Percentiles rank a stretch among this genome's conserved stretches.
Conservation (phyloP, 106 monocot genomes). For the Allium sativum region DNA sequence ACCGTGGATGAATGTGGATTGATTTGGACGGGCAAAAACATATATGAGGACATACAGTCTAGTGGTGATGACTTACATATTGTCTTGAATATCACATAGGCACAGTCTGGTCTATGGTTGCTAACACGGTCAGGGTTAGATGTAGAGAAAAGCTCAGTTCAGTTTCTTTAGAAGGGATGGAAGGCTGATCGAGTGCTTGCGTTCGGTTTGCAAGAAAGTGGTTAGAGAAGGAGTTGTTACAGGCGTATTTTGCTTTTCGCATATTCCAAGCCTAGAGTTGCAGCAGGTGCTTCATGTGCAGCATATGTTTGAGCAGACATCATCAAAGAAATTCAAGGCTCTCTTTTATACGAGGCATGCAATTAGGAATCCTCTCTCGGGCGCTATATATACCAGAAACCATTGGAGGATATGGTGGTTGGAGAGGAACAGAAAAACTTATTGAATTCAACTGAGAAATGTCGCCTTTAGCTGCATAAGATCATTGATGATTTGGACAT, state of each 20-base stretch:
- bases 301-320: conserved; percentile 43
- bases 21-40: no score
- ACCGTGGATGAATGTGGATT: no score
- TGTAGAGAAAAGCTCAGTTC: conserved; percentile 57
- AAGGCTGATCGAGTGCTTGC: conserved; percentile 53
- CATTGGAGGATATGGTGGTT: conserved; percentile 50
- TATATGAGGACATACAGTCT: no score
- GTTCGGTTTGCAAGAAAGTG: conserved; percentile 67
- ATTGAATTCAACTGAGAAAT: conserved; percentile 39
- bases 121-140: no score
- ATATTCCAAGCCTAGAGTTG: conserved; percentile 60
- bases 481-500: conserved; percentile 79
- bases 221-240: conserved; percentile 50
- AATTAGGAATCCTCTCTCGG: conserved; percentile 78
- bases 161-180: conserved; percentile 47
- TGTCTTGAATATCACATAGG: no score
- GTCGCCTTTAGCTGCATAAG: conserved; percentile 64
- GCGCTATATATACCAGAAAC: conserved; percentile 44
- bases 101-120: no score
- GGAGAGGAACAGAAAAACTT: conserved; percentile 47
- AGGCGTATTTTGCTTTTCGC: conserved; percentile 84
- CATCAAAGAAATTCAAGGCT: conserved; percentile 51
- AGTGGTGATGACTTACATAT: no score
- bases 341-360: conserved; percentile 72
- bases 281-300: conserved; percentile 66